Evolutionary conservation across 2,329 filamentous ascomycete genomes (phyloP).

Genomic region (Raffaelea deltoideospora): DNA sequence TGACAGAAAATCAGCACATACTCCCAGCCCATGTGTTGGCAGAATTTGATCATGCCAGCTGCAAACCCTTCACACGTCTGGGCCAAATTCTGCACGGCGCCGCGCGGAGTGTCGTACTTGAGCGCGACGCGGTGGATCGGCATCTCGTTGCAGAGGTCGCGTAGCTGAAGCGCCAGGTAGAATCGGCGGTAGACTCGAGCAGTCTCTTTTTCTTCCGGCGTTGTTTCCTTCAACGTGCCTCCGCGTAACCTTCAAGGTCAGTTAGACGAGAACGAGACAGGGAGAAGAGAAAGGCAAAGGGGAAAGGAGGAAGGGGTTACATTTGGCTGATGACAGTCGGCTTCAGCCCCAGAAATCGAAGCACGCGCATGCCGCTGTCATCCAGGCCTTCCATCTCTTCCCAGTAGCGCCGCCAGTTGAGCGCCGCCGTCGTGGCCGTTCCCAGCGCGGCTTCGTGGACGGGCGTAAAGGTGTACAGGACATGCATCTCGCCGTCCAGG

Average conservation of each 20-base stretch:
- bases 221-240: constrained; percentile 47
- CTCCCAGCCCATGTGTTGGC: constrained; percentile 62
- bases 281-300: background rate
- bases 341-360: constrained; percentile 53
- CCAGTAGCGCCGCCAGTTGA: constrained; percentile 61
- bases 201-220: constrained; percentile 40
- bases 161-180: constrained; percentile 62
- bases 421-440: no score
- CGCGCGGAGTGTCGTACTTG: constrained; percentile 57
- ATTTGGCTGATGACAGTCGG: constrained; percentile 52
- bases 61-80: constrained; percentile 68
- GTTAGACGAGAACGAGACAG: background rate
- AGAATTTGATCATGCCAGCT: constrained; percentile 67
- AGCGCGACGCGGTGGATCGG: constrained; percentile 54
- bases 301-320: constrained; percentile 23
- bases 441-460: constrained; percentile 40
- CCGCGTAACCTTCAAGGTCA: constrained; percentile 43
- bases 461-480: constrained; percentile 64
- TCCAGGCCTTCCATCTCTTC: constrained; percentile 56
- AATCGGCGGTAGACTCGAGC: constrained; percentile 55
- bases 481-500: constrained; percentile 68
- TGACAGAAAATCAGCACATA: constrained; percentile 15
- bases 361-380: constrained; percentile 54
- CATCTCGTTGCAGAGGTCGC: constrained; percentile 63
- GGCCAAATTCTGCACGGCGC: constrained; percentile 54